phyloP scores from a whole-genome alignment of 768 basidiomycete species.

The Trametes maxima region DNA sequence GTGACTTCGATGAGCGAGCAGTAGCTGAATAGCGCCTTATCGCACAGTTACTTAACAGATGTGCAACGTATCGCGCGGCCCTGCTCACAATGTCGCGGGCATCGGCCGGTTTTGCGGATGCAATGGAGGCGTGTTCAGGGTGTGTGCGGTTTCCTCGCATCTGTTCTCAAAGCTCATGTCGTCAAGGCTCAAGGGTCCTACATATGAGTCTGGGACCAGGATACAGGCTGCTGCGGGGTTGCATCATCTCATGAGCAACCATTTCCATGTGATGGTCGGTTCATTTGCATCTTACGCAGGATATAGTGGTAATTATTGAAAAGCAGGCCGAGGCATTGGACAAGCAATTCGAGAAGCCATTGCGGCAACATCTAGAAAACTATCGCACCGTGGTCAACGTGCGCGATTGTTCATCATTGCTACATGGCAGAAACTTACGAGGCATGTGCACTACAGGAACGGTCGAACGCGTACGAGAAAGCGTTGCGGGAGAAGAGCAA shows the following conservation, averaged over 20 bases:
- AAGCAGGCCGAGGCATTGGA: constrained; percentile 80
- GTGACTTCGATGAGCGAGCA: not conserved
- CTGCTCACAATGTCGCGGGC: constrained; percentile 81
- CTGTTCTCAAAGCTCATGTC: not conserved
- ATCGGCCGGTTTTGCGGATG: constrained; percentile 83
- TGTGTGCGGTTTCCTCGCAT: constrained; percentile 39
- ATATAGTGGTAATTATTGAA: not conserved
- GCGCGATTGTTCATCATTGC: constrained; percentile 25
- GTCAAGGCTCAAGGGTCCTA: constrained; percentile 72
- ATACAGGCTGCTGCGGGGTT: constrained; percentile 86
- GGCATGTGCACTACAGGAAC: constrained; percentile 55
- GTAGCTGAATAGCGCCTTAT: constrained; percentile 13
- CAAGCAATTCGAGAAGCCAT: constrained; percentile 85
- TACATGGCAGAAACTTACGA: not conserved
- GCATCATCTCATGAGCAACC: constrained; percentile 90
- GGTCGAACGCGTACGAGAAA: constrained; percentile 82
- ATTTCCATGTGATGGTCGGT: constrained; percentile 87
- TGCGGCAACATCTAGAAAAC: constrained; percentile 80
- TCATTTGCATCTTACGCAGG: not conserved
- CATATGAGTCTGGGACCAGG: constrained; percentile 78
- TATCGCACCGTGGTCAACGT: constrained; percentile 78
- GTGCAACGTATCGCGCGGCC: constrained; percentile 79
- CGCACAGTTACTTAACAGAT: constrained; percentile 69
- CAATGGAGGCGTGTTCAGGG: constrained; percentile 84
- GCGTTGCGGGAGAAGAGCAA: constrained; percentile 81